Conservation (phyloP, 495 filamentous ascomycete species). For the Hypoxylon perforatum region DNA sequence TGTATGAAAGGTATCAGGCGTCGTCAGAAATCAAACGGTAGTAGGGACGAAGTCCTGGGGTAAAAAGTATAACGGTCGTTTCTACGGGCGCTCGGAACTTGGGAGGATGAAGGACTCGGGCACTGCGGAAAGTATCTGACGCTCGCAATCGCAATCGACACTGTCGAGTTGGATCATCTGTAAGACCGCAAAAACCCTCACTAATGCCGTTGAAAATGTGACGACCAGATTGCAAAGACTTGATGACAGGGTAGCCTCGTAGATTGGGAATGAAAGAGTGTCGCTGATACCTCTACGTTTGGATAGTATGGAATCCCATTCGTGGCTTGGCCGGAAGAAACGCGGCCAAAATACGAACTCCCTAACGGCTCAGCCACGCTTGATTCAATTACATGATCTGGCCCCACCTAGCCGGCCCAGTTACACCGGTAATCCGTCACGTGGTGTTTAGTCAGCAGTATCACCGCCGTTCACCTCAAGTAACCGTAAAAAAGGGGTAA, state of each 20-base stretch:
- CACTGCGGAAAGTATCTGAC: slow-evolving; percentile 13
- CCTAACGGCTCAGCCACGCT: slow-evolving; percentile 31
- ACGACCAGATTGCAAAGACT: slow-evolving; percentile 5
- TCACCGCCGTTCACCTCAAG: no score
- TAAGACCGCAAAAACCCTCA: not conserved
- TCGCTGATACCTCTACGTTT: slow-evolving; percentile 14
- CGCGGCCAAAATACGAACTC: slow-evolving; percentile 21
- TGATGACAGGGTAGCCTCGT: slow-evolving; percentile 7
- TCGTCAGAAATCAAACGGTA: not conserved
- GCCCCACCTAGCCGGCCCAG: not conserved
- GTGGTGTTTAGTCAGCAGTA: no score
- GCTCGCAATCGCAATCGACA: slow-evolving; percentile 7
- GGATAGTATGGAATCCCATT: slow-evolving; percentile 8
- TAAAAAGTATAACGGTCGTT: no score
- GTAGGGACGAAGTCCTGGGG: not conserved
- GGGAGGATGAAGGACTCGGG: slow-evolving; percentile 10
- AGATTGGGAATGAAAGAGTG: slow-evolving; percentile 3
- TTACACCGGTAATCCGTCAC: no score
- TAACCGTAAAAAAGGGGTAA: no score
- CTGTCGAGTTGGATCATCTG: slow-evolving; percentile 7
- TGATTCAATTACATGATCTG: slow-evolving; percentile 17
- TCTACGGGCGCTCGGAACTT: no score
- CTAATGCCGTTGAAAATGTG: not conserved
- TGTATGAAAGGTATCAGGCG: not conserved
- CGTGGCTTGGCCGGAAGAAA: slow-evolving; percentile 32